Conservation (phyloP, 306 rosid genomes). For the Vicia faba region DNA sequence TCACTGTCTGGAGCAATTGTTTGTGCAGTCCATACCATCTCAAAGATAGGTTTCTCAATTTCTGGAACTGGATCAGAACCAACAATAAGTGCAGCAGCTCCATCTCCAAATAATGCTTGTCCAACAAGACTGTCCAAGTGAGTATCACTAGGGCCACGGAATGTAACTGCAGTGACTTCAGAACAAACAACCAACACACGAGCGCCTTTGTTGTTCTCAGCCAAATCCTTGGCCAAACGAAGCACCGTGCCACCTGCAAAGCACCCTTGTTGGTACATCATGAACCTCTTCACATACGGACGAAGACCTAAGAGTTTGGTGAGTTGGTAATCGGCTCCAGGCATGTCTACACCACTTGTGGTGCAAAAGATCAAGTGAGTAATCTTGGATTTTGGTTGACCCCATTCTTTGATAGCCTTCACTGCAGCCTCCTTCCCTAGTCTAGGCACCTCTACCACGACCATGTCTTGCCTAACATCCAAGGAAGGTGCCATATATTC, state of each 20-base stretch:
- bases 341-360: constrained; percentile 44
- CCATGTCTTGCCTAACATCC: constrained; percentile 61
- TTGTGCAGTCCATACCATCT: constrained; percentile 54
- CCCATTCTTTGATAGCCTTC: constrained; percentile 50
- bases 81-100: constrained; percentile 39
- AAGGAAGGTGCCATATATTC: constrained; percentile 1
- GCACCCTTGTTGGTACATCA: constrained; percentile 11
- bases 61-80: constrained; percentile 61
- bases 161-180: not conserved
- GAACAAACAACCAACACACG: constrained; percentile 39
- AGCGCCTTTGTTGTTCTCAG: constrained; percentile 44
- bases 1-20: not conserved
- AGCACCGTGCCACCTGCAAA: constrained; percentile 31
- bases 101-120: not conserved
- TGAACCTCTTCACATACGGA: constrained; percentile 22
- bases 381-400: not conserved
- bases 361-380: not conserved
- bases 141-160: not conserved
- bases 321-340: constrained; percentile 70
- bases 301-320: constrained; percentile 74
- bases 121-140: not conserved
- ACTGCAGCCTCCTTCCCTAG: constrained; percentile 72
- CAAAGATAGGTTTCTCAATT: constrained; percentile 59
- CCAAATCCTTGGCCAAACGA: constrained; percentile 44
- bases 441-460: constrained; percentile 65